These are phyloP conservation scores for Crithidia fasciculata DNA, from an alignment of 208 protist species.

Conservation along the genomic window DNA sequence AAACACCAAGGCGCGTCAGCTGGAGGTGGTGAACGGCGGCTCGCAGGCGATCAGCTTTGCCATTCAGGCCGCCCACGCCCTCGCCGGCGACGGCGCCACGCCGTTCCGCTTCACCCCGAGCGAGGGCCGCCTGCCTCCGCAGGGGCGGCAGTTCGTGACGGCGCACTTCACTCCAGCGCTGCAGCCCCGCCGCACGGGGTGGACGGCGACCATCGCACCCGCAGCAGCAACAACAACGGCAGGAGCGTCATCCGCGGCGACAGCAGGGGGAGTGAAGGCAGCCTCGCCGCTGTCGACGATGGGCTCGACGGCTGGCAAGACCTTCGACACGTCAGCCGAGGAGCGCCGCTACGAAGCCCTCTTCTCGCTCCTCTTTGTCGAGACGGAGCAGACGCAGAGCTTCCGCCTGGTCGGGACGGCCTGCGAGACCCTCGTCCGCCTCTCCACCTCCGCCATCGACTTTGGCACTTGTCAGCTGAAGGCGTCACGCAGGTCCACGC, in stretches of 20 bases:
- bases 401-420: constrained; percentile 76
- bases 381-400: constrained; percentile 85
- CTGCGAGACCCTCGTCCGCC: constrained; percentile 64
- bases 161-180: constrained; percentile 78
- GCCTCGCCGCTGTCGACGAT: no score
- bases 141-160: constrained; percentile 45
- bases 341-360: constrained; percentile 61
- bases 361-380: constrained; percentile 84
- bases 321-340: constrained; percentile 11
- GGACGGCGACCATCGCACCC: constrained; percentile 30
- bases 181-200: constrained; percentile 59
- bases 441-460: constrained; percentile 75
- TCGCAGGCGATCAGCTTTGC: constrained; percentile 82
- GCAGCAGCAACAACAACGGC: constrained; percentile 9
- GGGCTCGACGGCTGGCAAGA: neutral
- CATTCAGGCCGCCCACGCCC: constrained; percentile 70
- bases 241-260: neutral
- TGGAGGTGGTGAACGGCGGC: constrained; percentile 78
- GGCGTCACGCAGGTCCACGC: constrained; percentile 43
- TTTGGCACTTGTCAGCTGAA: constrained; percentile 77
- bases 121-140: constrained; percentile 76
- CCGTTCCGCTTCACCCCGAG: constrained; percentile 80
- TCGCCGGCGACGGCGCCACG: constrained; percentile 38
- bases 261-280: neutral
- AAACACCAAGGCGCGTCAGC: constrained; percentile 40